Conservation (phyloP, 306 rosid species). For the Citrullus colocynthis region DNA sequence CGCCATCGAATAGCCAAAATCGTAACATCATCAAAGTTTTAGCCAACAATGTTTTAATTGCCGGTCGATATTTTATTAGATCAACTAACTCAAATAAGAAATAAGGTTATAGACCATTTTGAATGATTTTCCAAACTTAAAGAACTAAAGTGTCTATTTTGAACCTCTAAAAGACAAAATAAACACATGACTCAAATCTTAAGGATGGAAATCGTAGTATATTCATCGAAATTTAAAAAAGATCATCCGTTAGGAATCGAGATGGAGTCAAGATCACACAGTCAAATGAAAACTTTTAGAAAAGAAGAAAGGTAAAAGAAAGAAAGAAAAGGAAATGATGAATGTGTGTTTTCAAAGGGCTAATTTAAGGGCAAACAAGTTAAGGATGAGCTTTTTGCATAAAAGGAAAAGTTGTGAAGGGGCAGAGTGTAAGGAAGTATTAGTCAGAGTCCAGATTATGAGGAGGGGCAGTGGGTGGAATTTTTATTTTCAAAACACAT, state of each 20-base stretch:
- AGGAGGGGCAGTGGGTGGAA: not conserved
- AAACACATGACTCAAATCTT: not conserved
- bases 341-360: not conserved
- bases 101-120: too few species aligned
- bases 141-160: too few species aligned
- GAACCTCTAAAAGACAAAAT: not conserved
- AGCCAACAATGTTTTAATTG: too few species aligned
- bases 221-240: too few species aligned
- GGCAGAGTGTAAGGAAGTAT: not conserved
- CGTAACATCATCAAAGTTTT: too few species aligned
- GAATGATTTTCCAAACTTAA: too few species aligned
- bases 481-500: not conserved
- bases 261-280: not conserved
- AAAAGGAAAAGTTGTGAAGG: not conserved
- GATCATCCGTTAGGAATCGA: too few species aligned
- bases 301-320: too few species aligned
- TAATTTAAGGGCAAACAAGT: conserved; percentile 1
- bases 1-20: too few species aligned
- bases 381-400: not conserved
- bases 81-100: too few species aligned
- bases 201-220: too few species aligned
- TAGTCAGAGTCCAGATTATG: conserved; percentile 3
- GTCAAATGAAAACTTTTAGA: not conserved
- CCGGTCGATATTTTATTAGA: too few species aligned
- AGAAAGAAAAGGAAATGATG: not conserved